Percentiles rank a stretch among this genome's conserved stretches.
Evolutionary conservation across 495 filamentous ascomycete genomes (phyloP).

Genomic region (Monascus purpureus): DNA sequence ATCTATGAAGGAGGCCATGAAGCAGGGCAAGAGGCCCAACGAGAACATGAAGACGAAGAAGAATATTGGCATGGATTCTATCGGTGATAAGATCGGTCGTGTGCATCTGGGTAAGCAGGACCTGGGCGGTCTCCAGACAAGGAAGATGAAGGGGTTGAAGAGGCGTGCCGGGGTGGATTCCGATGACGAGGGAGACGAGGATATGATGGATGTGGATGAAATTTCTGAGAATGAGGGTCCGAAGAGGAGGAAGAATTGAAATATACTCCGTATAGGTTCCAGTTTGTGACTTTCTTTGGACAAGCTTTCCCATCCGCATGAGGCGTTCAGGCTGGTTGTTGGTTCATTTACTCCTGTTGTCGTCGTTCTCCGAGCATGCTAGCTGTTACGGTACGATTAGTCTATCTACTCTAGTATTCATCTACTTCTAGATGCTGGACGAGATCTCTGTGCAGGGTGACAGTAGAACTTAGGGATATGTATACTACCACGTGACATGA

Average conservation of each 20-base stretch:
- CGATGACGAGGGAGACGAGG: constrained; percentile 23
- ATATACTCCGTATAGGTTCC: too few species aligned
- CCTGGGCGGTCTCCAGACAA: constrained; percentile 71
- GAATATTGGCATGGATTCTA: constrained; percentile 79
- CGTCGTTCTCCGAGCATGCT: too few species aligned
- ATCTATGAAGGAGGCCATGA: constrained; percentile 80
- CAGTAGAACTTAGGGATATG: too few species aligned
- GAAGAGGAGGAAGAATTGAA: constrained; percentile 26
- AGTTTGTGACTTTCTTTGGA: too few species aligned
- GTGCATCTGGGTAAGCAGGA: constrained; percentile 91
- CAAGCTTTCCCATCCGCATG: too few species aligned
- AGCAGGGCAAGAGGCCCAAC: constrained; percentile 57
- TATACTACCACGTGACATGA: too few species aligned
- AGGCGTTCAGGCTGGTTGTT: constrained; percentile 6
- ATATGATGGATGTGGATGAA: constrained; percentile 33
- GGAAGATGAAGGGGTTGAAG: constrained; percentile 99
- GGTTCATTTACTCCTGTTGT: constrained; percentile 2
- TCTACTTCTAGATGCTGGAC: too few species aligned
- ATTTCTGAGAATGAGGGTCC: constrained; percentile 25
- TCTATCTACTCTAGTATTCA: too few species aligned
- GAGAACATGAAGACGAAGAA: constrained; percentile 61
- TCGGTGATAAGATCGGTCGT: constrained; percentile 91
- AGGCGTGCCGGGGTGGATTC: constrained; percentile 44
- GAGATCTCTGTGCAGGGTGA: too few species aligned
- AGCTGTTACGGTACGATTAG: too few species aligned